Percentiles rank a stretch among this genome's conserved stretches.
These are phyloP conservation scores for Fusarium avenaceum DNA, from an alignment of 2,329 filamentous ascomycete species.

Conservation along the genomic window DNA sequence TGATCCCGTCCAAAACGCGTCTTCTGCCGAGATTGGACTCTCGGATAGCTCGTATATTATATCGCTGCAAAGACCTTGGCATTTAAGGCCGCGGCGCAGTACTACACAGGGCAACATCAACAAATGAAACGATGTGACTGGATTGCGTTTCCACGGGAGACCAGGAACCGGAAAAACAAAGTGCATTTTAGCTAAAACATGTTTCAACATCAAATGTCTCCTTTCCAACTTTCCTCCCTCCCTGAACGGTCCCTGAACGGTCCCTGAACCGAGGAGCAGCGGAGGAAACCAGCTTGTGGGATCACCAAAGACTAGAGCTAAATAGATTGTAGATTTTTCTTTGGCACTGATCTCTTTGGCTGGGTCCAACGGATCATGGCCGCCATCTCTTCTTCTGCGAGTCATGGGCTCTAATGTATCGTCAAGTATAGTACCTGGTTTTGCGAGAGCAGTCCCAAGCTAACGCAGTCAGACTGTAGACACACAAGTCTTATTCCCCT, in stretches of 20 bases:
- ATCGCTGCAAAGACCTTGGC: conserved; percentile 13
- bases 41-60: conserved; percentile 5
- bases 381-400: background rate
- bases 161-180: conserved; percentile 7
- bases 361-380: background rate
- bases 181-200: conserved; percentile 23
- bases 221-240: conserved; percentile 12
- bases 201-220: conserved; percentile 30
- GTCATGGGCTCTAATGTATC: conserved; percentile 17
- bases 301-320: background rate
- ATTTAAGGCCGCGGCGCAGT: conserved; percentile 1
- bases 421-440: conserved; percentile 28
- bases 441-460: background rate
- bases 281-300: too few species aligned
- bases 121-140: conserved; percentile 3
- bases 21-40: conserved; percentile 18
- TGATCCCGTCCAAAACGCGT: background rate
- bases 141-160: conserved; percentile 36
- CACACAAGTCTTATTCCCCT: conserved; percentile 2
- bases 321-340: background rate
- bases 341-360: background rate
- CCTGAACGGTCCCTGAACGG: too few species aligned
- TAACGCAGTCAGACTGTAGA: conserved; percentile 1
- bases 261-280: too few species aligned
- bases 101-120: background rate